These are phyloP conservation scores for Termitomyces sp. DNA, from an alignment of 768 basidiomycete species.

Conservation along the genomic window DNA sequence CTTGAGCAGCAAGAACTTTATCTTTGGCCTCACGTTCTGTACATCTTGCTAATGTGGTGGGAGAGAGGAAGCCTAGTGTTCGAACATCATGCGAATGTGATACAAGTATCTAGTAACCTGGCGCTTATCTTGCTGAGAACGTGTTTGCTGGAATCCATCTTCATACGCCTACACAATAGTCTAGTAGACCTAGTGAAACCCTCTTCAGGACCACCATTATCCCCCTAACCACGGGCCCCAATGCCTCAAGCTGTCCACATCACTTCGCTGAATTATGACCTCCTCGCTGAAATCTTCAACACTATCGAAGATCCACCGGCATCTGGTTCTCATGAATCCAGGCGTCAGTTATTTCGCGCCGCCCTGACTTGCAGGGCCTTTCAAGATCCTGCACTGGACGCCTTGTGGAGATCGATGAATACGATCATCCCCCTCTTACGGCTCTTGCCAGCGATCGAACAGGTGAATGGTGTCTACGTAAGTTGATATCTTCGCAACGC, in stretches of 20 bases:
- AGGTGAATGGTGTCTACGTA: neutral
- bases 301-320: neutral
- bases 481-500: neutral
- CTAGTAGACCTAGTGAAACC: no score
- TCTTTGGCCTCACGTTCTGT: no score
- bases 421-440: neutral
- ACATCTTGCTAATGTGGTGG: no score
- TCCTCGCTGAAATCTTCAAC: neutral
- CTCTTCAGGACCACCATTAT: no score
- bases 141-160: neutral
- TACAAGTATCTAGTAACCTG: no score
- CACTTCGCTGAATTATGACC: neutral
- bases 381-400: slow-evolving; percentile 6
- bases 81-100: no score
- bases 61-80: no score
- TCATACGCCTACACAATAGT: neutral
- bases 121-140: neutral
- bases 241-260: neutral
- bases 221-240: no score
- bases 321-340: neutral
- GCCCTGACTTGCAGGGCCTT: slow-evolving; percentile 10
- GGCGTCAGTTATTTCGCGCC: neutral
- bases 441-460: neutral
- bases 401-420: slow-evolving; percentile 6
- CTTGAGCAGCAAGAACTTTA: no score